Evolutionary conservation across 768 basidiomycete genomes (phyloP).

Genomic region (Nidularia pulvinata): DNA sequence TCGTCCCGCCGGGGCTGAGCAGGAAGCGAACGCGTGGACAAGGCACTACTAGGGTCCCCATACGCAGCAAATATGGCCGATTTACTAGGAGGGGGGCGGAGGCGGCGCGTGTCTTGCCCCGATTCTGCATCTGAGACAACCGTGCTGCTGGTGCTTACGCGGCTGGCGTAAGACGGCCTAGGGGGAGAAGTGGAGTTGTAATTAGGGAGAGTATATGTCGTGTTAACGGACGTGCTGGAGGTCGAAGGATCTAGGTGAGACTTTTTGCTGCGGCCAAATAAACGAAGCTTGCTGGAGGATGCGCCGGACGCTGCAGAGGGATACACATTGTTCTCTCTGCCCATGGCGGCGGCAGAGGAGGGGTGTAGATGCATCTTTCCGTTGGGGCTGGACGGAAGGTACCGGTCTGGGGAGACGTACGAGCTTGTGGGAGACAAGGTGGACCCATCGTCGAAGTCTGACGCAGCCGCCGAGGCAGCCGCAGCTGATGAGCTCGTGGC

Average conservation of each 20-base stretch:
- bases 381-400: conserved; percentile 30
- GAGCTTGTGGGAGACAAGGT: conserved; percentile 26
- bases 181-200: conserved; percentile 17
- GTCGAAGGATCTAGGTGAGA: conserved; percentile 7
- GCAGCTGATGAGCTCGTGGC: conserved; percentile 5
- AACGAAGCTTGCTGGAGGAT: conserved; percentile 14
- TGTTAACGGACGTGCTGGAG: conserved; percentile 3
- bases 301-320: conserved; percentile 13
- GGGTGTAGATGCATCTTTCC: conserved; percentile 19
- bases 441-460: conserved; percentile 15
- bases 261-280: conserved; percentile 35
- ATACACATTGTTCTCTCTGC: conserved; percentile 12
- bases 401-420: conserved; percentile 27
- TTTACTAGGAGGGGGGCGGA: conserved; percentile 60
- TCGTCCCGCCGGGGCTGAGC: conserved; percentile 4
- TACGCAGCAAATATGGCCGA: conserved; percentile 65
- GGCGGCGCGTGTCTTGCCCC: conserved; percentile 32
- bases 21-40: conserved; percentile 69
- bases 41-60: conserved; percentile 45
- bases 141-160: conserved; percentile 29
- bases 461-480: conserved; percentile 11
- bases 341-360: conserved; percentile 13
- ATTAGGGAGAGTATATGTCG: conserved; percentile 8
- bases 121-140: conserved; percentile 25
- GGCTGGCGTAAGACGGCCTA: conserved; percentile 25